Conservation (phyloP, 257 asterid species). For the Marsdenia floribunda region DNA sequence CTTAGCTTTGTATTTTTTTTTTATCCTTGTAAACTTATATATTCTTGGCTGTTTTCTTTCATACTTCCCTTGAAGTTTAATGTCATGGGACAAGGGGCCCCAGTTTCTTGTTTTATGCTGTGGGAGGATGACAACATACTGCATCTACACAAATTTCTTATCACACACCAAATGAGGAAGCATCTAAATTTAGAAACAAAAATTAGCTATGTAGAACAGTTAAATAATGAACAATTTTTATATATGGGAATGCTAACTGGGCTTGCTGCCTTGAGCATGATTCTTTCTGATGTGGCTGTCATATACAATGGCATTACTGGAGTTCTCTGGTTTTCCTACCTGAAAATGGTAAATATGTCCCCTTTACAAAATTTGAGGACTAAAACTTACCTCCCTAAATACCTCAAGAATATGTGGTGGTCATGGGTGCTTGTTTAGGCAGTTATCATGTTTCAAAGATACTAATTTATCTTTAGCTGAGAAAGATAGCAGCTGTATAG, state of each 20-base stretch:
- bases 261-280: background rate
- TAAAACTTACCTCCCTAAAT: background rate
- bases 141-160: background rate
- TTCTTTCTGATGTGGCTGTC: background rate
- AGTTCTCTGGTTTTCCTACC: background rate
- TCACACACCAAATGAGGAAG: background rate
- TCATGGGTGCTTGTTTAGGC: background rate
- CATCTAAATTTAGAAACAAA: background rate
- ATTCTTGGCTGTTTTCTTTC: background rate
- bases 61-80: background rate
- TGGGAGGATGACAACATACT: background rate
- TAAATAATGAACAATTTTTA: background rate
- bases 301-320: background rate
- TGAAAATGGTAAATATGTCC: no score
- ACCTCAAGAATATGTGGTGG: background rate
- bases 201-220: background rate
- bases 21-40: background rate
- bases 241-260: background rate
- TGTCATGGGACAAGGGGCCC: background rate
- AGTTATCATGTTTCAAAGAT: background rate
- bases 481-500: background rate
- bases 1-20: background rate
- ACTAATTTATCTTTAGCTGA: background rate
- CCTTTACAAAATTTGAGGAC: background rate
- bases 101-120: background rate